Conservation (phyloP, 495 filamentous ascomycete species). For the Penicillium pulvis region DNA sequence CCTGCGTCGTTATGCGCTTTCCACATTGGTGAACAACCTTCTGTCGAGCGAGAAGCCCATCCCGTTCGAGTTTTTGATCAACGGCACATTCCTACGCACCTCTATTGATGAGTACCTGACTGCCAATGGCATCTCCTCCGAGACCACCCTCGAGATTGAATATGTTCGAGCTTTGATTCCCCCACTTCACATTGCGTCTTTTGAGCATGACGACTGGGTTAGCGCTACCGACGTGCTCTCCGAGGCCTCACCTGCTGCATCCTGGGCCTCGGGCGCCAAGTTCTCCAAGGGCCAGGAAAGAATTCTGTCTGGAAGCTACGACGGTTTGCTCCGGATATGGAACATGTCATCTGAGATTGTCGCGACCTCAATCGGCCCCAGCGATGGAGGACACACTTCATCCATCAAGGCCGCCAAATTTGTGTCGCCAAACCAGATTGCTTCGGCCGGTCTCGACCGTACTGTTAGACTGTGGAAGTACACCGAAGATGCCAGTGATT, state of each 20-base stretch:
- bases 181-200: slow-evolving; percentile 80
- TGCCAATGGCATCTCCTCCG: slow-evolving; percentile 80
- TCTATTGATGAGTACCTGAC: slow-evolving; percentile 88
- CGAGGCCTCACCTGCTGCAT: slow-evolving; percentile 59
- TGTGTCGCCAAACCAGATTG: slow-evolving; percentile 72
- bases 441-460: slow-evolving; percentile 78
- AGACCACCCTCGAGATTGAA: slow-evolving; percentile 83
- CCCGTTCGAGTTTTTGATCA: slow-evolving; percentile 94
- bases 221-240: slow-evolving; percentile 87
- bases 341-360: slow-evolving; percentile 78
- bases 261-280: slow-evolving; percentile 49
- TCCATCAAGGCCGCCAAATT: slow-evolving; percentile 81
- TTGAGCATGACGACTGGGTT: slow-evolving; percentile 97
- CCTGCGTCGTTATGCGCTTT: slow-evolving; percentile 86
- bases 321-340: slow-evolving; percentile 87
- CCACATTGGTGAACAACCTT: slow-evolving; percentile 90
- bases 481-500: slow-evolving; percentile 60
- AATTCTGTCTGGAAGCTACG: slow-evolving; percentile 87
- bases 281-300: slow-evolving; percentile 58
- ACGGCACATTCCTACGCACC: slow-evolving; percentile 85
- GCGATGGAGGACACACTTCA: slow-evolving; percentile 69
- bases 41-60: slow-evolving; percentile 75
- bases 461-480: slow-evolving; percentile 89
- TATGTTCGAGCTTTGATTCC: slow-evolving; percentile 91
- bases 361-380: slow-evolving; percentile 63